phyloP scores from a whole-genome alignment of 768 basidiomycete genomes.

The Nidula microcarpa region DNA sequence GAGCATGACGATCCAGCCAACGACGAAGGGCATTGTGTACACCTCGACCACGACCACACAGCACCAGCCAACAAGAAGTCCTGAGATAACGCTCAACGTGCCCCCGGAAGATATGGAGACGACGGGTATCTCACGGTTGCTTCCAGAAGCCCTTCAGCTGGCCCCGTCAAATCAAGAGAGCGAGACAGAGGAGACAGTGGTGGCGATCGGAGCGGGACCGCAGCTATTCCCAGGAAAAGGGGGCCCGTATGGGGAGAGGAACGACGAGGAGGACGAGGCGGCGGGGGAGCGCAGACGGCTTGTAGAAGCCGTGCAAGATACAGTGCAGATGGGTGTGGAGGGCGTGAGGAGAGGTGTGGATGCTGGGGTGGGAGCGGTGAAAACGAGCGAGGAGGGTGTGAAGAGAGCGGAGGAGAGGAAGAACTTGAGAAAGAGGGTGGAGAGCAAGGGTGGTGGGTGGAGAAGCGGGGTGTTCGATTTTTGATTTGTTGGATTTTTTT shows the following conservation, averaged over 20 bases:
- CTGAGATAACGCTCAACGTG: conserved; percentile 4
- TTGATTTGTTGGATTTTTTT: no score
- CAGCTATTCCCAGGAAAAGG: conserved; percentile 31
- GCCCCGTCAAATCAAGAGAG: no score
- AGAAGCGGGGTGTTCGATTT: conserved; percentile 32
- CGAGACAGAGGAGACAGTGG: conserved; percentile 22
- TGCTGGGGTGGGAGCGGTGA: conserved; percentile 6
- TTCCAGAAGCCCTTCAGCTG: background rate
- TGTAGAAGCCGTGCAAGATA: conserved; percentile 9
- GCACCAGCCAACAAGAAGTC: conserved; percentile 7
- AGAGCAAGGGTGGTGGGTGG: conserved; percentile 20
- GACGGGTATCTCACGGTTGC: background rate
- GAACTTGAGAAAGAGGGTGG: conserved; percentile 15
- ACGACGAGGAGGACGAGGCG: conserved; percentile 14
- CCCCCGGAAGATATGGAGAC: background rate
- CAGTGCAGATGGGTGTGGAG: conserved; percentile 9
- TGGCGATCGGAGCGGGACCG: conserved; percentile 31
- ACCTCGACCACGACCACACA: conserved; percentile 16
- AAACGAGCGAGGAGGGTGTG: conserved; percentile 7
- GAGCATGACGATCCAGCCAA: conserved; percentile 15
- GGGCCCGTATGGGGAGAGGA: conserved; percentile 18
- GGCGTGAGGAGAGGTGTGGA: conserved; percentile 13
- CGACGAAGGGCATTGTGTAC: conserved; percentile 23
- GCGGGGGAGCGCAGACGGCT: conserved; percentile 12
- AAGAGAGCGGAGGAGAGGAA: conserved; percentile 18